phyloP scores from a whole-genome alignment of 2,329 filamentous ascomycete genomes.

The Fusarium dlaminii region DNA sequence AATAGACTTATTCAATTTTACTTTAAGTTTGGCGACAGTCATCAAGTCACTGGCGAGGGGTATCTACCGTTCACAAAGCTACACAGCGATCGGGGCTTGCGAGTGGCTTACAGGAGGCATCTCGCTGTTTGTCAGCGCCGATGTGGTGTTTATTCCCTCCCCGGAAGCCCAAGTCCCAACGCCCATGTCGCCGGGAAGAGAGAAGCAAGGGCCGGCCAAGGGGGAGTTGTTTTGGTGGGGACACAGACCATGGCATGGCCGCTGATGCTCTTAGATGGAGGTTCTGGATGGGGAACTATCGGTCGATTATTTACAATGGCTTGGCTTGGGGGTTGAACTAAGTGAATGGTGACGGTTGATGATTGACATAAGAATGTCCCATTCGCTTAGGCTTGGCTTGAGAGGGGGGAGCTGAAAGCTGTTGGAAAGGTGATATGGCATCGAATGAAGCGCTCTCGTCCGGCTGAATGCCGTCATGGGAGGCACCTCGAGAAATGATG shows the following conservation, averaged over 20 bases:
- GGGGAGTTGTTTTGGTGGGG: conserved; percentile 3
- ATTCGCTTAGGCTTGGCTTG: background rate
- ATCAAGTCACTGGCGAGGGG: background rate
- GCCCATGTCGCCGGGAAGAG: conserved; percentile 6
- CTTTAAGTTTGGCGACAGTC: background rate
- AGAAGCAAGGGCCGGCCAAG: conserved; percentile 5
- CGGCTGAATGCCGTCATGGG: conserved; percentile 23
- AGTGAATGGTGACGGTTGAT: conserved; percentile 6
- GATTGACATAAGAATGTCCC: conserved; percentile 4
- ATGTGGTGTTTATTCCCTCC: background rate
- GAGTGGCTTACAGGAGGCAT: conserved; percentile 20
- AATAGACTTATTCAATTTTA: conserved; percentile 6
- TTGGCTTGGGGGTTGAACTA: conserved; percentile 3
- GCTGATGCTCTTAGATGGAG: conserved; percentile 1
- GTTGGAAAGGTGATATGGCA: background rate
- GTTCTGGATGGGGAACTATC: conserved; percentile 25
- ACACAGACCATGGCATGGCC: conserved; percentile 19
- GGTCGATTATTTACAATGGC: conserved; percentile 13
- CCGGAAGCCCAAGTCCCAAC: background rate
- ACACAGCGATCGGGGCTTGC: conserved; percentile 11
- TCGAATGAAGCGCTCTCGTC: conserved; percentile 7
- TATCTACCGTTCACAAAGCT: background rate
- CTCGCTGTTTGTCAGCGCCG: background rate
- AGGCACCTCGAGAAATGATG: conserved; percentile 29
- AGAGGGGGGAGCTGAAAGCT: background rate